phyloP scores from a whole-genome alignment of 2,329 filamentous ascomycete genomes.

The Aspergillus sp. region DNA sequence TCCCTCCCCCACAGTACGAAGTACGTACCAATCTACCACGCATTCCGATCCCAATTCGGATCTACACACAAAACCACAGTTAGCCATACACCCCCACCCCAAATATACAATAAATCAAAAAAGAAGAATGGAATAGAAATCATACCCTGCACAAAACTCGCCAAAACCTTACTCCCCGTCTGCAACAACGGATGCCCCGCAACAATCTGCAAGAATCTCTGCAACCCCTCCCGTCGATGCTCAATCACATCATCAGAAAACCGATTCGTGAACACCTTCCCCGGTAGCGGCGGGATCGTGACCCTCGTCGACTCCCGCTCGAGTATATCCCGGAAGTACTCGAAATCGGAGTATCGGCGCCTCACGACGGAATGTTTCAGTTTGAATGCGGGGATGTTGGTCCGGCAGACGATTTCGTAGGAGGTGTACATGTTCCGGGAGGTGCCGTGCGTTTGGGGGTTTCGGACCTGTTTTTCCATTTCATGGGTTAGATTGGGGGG shows the following conservation, averaged over 20 bases:
- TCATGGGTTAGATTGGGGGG: neutral
- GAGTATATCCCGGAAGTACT: conserved; percentile 97
- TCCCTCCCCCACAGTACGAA: neutral
- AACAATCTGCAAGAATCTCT: conserved; percentile 96
- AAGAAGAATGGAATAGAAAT: too few species aligned
- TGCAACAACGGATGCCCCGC: conserved; percentile 94
- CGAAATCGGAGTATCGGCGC: conserved; percentile 95
- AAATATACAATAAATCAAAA: too few species aligned
- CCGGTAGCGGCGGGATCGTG: conserved; percentile 91
- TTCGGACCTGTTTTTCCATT: conserved; percentile 67
- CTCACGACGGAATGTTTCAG: conserved; percentile 84
- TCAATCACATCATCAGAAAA: conserved; percentile 99
- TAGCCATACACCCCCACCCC: neutral
- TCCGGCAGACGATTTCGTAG: conserved; percentile 96
- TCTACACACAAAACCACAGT: conserved; percentile 32
- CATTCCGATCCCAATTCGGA: conserved; percentile 79
- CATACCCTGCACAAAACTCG: conserved; percentile 91
- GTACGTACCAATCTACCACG: conserved; percentile 60
- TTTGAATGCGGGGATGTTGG: conserved; percentile 99
- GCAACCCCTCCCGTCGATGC: conserved; percentile 83
- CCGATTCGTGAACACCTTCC: conserved; percentile 96
- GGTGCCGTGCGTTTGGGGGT: conserved; percentile 91
- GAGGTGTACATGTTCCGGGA: conserved; percentile 97
- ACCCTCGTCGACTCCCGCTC: conserved; percentile 93
- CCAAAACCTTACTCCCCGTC: conserved; percentile 95